A percentile compares a stretch with the other conserved stretches of the same genome.
These are phyloP conservation scores for Kalaharituber pfeilii DNA, from an alignment of 2,329 filamentous ascomycete genomes.

Conservation along the genomic window DNA sequence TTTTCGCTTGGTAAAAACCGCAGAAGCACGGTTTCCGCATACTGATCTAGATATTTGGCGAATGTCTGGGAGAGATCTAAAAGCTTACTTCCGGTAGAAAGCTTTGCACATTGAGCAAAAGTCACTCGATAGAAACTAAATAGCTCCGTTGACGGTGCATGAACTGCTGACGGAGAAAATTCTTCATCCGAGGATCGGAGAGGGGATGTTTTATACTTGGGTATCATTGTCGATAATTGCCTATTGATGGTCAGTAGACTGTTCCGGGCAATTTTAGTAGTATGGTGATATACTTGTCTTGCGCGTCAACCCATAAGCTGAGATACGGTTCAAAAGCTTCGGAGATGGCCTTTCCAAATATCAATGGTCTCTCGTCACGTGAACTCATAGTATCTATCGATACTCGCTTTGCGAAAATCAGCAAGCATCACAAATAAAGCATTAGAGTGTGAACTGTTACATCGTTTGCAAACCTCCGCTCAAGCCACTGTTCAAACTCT, in stretches of 20 bases:
- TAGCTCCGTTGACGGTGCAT: constrained; percentile 83
- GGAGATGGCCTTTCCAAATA: constrained; percentile 80
- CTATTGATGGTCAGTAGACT: constrained; percentile 22
- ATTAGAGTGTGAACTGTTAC: constrained; percentile 17
- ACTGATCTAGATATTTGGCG: constrained; percentile 86
- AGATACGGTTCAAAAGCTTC: constrained; percentile 95
- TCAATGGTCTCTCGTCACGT: constrained; percentile 53
- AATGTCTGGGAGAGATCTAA: constrained; percentile 72
- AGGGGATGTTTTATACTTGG: constrained; percentile 69
- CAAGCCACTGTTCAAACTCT: constrained; percentile 85
- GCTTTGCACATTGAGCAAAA: constrained; percentile 82
- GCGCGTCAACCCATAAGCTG: constrained; percentile 90
- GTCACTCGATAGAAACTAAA: constrained; percentile 95
- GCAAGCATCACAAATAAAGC: constrained; percentile 16
- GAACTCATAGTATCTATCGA: constrained; percentile 85
- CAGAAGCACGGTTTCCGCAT: constrained; percentile 80
- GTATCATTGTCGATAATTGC: constrained; percentile 66
- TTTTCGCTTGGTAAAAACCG: constrained; percentile 36
- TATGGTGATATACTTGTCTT: constrained; percentile 45
- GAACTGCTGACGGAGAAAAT: constrained; percentile 64
- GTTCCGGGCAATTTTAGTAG: neutral
- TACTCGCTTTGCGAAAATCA: constrained; percentile 36
- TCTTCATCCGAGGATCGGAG: constrained; percentile 73
- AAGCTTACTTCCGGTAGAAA: constrained; percentile 77
- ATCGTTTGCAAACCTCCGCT: constrained; percentile 60